Conservation (phyloP, 257 asterid genomes). For the Nicotiana obtusifolia region DNA sequence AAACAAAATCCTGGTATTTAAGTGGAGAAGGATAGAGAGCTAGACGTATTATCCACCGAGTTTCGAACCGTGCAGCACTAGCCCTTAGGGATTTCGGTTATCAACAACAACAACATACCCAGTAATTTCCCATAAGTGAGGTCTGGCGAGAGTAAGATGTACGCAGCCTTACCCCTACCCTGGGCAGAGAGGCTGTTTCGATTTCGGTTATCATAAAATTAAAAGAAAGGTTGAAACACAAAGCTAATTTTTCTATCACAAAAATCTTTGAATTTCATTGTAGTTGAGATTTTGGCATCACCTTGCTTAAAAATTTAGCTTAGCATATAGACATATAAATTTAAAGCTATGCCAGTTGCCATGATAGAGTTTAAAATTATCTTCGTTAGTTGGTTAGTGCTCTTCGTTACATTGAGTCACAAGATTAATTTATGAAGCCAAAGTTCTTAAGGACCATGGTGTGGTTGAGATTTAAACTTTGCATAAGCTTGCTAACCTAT, state of each 20-base stretch:
- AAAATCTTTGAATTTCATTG: neutral
- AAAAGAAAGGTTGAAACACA: neutral
- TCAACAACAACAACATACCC: too few species aligned
- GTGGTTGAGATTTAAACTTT: neutral
- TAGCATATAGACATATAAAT: neutral
- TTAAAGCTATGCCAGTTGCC: neutral
- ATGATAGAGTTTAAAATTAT: neutral
- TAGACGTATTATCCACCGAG: too few species aligned
- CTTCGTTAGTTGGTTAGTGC: neutral
- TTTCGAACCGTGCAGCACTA: too few species aligned
- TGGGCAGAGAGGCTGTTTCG: too few species aligned
- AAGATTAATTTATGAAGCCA: neutral
- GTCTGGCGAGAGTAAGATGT: too few species aligned
- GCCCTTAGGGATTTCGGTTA: too few species aligned
- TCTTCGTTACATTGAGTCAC: neutral
- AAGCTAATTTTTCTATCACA: neutral
- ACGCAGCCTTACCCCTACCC: too few species aligned
- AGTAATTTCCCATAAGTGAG: too few species aligned
- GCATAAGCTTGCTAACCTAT: neutral
- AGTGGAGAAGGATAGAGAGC: too few species aligned
- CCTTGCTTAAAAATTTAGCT: neutral
- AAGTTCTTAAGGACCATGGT: neutral
- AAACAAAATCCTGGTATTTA: too few species aligned
- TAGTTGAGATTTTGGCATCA: neutral
- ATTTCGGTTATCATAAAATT: too few species aligned